Evolutionary conservation across 371 early-diverging fungal species (phyloP).

Genomic region (Mortierella sp.): DNA sequence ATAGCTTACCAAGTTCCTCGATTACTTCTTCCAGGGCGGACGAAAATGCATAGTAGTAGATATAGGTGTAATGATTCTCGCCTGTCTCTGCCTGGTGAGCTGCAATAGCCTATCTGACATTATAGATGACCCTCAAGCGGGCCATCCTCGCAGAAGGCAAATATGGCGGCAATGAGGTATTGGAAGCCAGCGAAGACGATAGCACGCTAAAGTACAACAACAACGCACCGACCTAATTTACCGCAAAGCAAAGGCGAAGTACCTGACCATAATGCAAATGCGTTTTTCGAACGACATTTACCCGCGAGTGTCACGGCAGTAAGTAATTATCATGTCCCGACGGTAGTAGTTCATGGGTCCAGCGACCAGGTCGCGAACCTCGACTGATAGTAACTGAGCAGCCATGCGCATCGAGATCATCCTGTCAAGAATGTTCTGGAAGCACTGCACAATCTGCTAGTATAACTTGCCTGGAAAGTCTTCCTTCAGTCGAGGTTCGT

Average conservation of each 20-base stretch:
- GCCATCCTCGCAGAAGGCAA: conserved; percentile 70
- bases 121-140: conserved; percentile 63
- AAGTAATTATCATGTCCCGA: conserved; percentile 64
- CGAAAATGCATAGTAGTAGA: conserved; percentile 57
- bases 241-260: not conserved
- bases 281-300: no score
- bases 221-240: conserved; percentile 44
- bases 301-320: no score
- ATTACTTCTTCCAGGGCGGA: conserved; percentile 67
- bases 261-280: no score
- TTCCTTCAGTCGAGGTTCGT: conserved; percentile 71
- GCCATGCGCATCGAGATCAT: conserved; percentile 69
- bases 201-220: conserved; percentile 61
- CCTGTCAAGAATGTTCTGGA: conserved; percentile 69
- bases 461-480: conserved; percentile 72
- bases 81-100: conserved; percentile 44
- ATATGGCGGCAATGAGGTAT: conserved; percentile 68
- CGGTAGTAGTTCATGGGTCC: conserved; percentile 61
- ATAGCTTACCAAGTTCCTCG: conserved; percentile 63
- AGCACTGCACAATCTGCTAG: conserved; percentile 65
- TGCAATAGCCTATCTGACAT: conserved; percentile 55
- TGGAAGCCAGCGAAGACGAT: conserved; percentile 67
- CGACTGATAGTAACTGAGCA: conserved; percentile 62
- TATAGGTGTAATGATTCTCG: conserved; percentile 57
- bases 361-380: conserved; percentile 57